phyloP scores from a whole-genome alignment of 768 basidiomycete genomes.

The Rhodosporidiobolus odoratus region DNA sequence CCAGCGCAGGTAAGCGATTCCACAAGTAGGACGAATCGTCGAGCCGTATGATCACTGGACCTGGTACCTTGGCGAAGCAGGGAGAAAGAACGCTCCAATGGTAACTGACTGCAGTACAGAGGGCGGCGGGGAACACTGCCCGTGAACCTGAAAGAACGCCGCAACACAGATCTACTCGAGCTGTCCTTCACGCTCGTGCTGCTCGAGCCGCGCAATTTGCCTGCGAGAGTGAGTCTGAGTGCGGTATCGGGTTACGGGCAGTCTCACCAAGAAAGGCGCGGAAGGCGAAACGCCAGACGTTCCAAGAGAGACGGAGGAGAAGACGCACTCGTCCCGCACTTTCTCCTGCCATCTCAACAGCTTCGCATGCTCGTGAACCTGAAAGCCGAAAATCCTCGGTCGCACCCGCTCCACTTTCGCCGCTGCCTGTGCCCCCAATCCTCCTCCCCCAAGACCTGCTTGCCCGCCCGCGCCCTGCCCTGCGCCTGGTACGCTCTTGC shows the following conservation, averaged over 20 bases:
- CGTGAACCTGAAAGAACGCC: too few species aligned
- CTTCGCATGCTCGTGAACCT: constrained; percentile 86
- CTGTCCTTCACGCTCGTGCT: constrained; percentile 20
- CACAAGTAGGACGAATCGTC: too few species aligned
- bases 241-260: background rate
- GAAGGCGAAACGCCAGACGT: background rate
- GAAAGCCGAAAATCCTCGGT: constrained; percentile 94
- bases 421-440: constrained; percentile 53
- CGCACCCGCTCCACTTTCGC: constrained; percentile 86
- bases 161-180: constrained; percentile 5
- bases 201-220: constrained; percentile 32
- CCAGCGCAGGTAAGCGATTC: too few species aligned
- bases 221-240: background rate
- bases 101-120: too few species aligned
- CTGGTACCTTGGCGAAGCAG: too few species aligned
- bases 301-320: background rate
- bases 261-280: background rate
- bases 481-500: constrained; percentile 55
- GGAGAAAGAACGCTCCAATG: too few species aligned
- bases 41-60: too few species aligned
- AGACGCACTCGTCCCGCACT: constrained; percentile 57
- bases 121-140: too few species aligned
- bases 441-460: constrained; percentile 1
- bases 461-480: constrained; percentile 44
- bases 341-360: constrained; percentile 95